phyloP scores from a whole-genome alignment of 202 grass and related monocot species.

The Eragrostis tef region DNA sequence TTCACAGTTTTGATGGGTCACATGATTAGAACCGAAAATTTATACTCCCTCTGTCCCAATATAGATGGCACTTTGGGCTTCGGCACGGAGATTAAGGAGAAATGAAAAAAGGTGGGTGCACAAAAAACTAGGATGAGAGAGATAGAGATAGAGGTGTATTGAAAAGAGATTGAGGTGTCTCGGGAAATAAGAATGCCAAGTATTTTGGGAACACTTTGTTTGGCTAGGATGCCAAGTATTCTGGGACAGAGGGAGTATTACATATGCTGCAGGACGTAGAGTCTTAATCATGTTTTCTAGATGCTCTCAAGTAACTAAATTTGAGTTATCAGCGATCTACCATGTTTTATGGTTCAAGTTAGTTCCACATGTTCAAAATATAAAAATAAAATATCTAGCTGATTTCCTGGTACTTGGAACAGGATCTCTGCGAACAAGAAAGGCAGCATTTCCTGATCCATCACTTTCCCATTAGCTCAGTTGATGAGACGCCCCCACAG shows the following conservation, averaged over 20 bases:
- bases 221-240: too few species aligned
- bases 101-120: too few species aligned
- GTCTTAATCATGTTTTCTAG: neutral
- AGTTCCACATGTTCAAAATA: constrained; percentile 3
- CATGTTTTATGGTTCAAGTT: neutral
- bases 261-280: neutral
- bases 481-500: neutral
- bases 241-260: too few species aligned
- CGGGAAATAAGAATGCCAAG: too few species aligned
- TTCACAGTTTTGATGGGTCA: neutral
- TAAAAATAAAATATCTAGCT: neutral
- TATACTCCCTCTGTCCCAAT: too few species aligned
- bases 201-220: too few species aligned
- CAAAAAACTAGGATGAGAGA: too few species aligned
- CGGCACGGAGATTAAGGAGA: too few species aligned
- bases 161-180: too few species aligned
- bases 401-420: constrained; percentile 7
- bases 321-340: neutral
- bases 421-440: constrained; percentile 8
- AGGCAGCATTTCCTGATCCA: neutral
- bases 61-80: too few species aligned
- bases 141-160: too few species aligned
- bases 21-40: constrained; percentile 1
- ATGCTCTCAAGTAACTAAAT: neutral
- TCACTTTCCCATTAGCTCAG: neutral